These are phyloP conservation scores for Oxytropis ochrocephala DNA, from an alignment of 306 rosid genomes.

Conservation along the genomic window DNA sequence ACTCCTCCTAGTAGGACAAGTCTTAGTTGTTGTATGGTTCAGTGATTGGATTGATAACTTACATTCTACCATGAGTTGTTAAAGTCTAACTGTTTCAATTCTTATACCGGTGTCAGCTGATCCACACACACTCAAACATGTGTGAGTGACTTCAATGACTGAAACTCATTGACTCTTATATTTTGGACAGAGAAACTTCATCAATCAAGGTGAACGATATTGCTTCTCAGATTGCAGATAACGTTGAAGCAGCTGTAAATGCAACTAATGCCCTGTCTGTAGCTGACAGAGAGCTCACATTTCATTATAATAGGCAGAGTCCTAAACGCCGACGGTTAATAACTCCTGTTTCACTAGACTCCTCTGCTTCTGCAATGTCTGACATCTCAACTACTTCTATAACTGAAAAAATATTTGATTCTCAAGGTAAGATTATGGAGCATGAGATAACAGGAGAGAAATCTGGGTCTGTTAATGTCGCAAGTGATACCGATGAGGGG, in stretches of 20 bases:
- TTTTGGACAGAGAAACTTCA: slow-evolving; percentile 75
- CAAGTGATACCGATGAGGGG: slow-evolving; percentile 54
- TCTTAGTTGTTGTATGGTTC: background rate
- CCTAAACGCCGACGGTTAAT: slow-evolving; percentile 75
- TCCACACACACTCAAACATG: background rate
- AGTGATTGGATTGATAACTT: background rate
- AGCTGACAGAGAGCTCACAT: slow-evolving; percentile 53
- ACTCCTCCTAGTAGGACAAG: background rate
- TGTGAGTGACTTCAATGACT: slow-evolving; percentile 9
- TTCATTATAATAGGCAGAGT: slow-evolving; percentile 75
- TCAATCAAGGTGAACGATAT: slow-evolving; percentile 91
- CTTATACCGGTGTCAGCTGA: background rate
- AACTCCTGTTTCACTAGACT: slow-evolving; percentile 40
- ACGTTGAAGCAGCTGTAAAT: slow-evolving; percentile 87
- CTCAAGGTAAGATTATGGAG: slow-evolving; percentile 31
- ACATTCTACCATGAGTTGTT: background rate
- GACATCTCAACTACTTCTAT: slow-evolving; percentile 34
- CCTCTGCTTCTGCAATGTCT: slow-evolving; percentile 30
- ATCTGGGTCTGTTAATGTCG: slow-evolving; percentile 15
- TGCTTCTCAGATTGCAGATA: slow-evolving; percentile 80
- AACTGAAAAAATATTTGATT: slow-evolving; percentile 35
- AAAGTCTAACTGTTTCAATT: background rate
- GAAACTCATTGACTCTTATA: slow-evolving; percentile 28
- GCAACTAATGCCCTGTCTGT: slow-evolving; percentile 67
- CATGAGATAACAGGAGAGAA: slow-evolving; percentile 41